A percentile compares a stretch with the other conserved stretches of the same genome.
Conservation (phyloP, 306 rosid genomes). For the Aeschynomene evenia region DNA sequence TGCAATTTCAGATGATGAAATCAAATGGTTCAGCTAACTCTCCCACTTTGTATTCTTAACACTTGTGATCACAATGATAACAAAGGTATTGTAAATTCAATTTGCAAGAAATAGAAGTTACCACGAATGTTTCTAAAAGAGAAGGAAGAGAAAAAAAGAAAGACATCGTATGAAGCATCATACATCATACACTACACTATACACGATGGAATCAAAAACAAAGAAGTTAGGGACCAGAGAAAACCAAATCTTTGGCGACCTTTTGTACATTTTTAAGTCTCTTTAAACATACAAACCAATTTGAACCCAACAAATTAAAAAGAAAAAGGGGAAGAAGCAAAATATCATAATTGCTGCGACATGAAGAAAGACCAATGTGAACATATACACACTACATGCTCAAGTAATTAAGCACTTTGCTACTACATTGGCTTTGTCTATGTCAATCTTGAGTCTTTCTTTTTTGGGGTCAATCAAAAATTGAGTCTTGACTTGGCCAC, state of each 20-base stretch:
- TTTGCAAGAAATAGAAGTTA: slow-evolving; percentile 13
- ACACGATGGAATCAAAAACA: not conserved
- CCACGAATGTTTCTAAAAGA: not conserved
- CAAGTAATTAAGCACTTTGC: not conserved
- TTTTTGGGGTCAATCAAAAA: too few relatives aligned
- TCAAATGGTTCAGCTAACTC: not conserved
- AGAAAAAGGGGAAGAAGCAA: too few relatives aligned
- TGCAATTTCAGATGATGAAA: slow-evolving; percentile 76
- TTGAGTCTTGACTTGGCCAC: not conserved
- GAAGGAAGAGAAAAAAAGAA: not conserved
- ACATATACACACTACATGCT: not conserved
- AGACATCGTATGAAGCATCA: slow-evolving; percentile 12
- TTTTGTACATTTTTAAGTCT: too few relatives aligned
- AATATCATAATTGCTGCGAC: too few relatives aligned
- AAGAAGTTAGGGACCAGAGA: not conserved
- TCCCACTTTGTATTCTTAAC: not conserved
- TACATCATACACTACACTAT: not conserved
- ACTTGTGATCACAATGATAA: not conserved
- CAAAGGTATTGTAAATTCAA: slow-evolving; percentile 3
- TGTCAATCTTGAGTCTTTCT: not conserved
- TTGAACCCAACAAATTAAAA: too few relatives aligned
- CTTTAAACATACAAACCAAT: too few relatives aligned
- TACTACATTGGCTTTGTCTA: not conserved
- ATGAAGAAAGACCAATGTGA: not conserved
- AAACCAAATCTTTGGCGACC: too few relatives aligned